phyloP scores from a whole-genome alignment of 2,329 filamentous ascomycete species.

The Aspergillus sp. region DNA sequence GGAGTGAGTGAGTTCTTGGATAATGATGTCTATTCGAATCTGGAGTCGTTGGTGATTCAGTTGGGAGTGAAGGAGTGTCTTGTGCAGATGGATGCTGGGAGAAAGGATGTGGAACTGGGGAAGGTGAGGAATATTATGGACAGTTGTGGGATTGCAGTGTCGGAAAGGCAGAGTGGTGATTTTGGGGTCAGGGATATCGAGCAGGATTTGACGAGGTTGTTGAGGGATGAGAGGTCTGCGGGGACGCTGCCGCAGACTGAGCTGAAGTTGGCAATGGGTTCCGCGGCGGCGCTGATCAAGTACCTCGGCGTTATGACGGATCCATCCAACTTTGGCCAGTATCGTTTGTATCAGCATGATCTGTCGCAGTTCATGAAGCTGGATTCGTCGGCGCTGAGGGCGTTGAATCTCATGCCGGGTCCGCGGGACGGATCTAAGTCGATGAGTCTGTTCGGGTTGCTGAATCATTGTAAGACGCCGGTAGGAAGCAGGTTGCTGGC shows the following conservation, averaged over 20 bases:
- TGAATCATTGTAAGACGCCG: constrained; percentile 98
- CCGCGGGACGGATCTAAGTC: constrained; percentile 92
- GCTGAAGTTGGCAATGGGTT: constrained; percentile 92
- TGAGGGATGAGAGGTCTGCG: constrained; percentile 81
- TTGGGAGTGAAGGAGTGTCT: constrained; percentile 93
- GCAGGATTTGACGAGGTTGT: constrained; percentile 82
- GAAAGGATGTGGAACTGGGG: constrained; percentile 83
- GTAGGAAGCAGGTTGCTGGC: constrained; percentile 85
- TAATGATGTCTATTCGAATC: constrained; percentile 97
- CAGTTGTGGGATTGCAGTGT: constrained; percentile 86
- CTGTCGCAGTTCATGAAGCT: constrained; percentile 97
- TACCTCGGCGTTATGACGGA: constrained; percentile 91
- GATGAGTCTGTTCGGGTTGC: constrained; percentile 91
- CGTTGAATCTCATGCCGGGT: constrained; percentile 95
- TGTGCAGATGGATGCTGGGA: constrained; percentile 73
- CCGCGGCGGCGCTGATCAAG: constrained; percentile 89
- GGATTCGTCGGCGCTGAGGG: constrained; percentile 89
- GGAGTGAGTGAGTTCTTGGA: constrained; percentile 98
- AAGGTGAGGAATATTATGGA: constrained; percentile 89
- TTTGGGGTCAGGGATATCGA: constrained; percentile 93
- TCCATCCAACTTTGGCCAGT: constrained; percentile 93
- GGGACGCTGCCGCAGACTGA: constrained; percentile 84
- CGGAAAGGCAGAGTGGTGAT: constrained; percentile 73
- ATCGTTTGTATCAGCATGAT: constrained; percentile 95
- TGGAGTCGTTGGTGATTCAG: constrained; percentile 94